phyloP scores from a whole-genome alignment of 192 early-diverging fungal species.

The Obelidium mucronatum region DNA sequence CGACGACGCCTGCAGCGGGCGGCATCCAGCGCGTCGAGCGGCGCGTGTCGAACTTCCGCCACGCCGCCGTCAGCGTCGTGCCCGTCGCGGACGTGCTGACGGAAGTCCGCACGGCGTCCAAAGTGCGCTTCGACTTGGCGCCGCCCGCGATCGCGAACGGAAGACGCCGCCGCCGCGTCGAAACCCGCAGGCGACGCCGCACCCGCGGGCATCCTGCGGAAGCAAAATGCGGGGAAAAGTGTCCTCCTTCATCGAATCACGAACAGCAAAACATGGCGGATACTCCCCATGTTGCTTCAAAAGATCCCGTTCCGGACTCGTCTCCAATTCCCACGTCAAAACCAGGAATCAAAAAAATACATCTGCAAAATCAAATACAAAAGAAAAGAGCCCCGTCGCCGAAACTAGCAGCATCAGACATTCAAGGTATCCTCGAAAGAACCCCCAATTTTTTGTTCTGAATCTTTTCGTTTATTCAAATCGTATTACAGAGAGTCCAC shows the following conservation, averaged over 20 bases:
- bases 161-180: no score
- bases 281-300: background rate
- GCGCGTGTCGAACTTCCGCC: background rate
- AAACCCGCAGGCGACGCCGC: no score
- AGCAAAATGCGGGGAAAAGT: no score
- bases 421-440: background rate
- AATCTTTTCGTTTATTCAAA: background rate
- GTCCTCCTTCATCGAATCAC: no score
- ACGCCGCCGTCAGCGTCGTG: conserved; percentile 10
- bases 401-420: background rate
- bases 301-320: background rate
- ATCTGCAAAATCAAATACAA: no score
- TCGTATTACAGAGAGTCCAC: background rate
- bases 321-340: background rate
- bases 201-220: no score
- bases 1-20: background rate
- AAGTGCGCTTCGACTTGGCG: no score
- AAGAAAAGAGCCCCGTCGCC: background rate
- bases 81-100: background rate
- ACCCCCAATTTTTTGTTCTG: background rate
- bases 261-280: no score
- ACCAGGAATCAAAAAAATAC: no score
- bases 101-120: no score
- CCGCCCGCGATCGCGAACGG: no score
- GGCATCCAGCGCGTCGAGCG: conserved; percentile 16